These are phyloP conservation scores for Pyrus hybrid DNA, from an alignment of 331 rosid genomes.

Conservation along the genomic window DNA sequence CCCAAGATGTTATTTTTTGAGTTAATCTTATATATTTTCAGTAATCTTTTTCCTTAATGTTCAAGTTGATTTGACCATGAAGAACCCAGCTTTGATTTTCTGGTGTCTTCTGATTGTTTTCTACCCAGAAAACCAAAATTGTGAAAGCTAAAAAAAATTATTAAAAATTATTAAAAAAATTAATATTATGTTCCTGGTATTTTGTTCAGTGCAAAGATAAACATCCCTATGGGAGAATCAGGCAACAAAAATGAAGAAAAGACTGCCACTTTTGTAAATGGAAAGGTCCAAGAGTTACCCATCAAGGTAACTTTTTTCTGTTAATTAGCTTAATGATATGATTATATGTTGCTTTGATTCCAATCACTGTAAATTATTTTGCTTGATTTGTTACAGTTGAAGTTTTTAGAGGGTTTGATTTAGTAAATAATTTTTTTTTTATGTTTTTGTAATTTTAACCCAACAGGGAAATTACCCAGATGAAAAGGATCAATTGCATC, in stretches of 20 bases:
- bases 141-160: neutral
- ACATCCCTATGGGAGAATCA: constrained; percentile 33
- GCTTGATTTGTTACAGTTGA: neutral
- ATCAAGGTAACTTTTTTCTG: constrained; percentile 27
- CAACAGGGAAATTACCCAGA: constrained; percentile 27
- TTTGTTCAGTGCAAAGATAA: neutral
- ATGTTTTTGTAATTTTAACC: neutral
- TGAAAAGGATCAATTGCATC: constrained; percentile 20
- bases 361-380: neutral
- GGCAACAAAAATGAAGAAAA: constrained; percentile 20
- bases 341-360: neutral
- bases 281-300: constrained; percentile 18
- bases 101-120: neutral
- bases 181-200: neutral
- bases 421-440: neutral
- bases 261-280: constrained; percentile 18
- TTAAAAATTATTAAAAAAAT: neutral
- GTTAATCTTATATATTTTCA: neutral
- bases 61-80: neutral
- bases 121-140: neutral
- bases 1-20: neutral
- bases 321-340: neutral
- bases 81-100: neutral
- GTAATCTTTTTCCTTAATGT: neutral
- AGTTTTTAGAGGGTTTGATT: neutral